These are phyloP conservation scores for Pyricularia grisea DNA, from an alignment of 2,329 filamentous ascomycete species.

Conservation along the genomic window DNA sequence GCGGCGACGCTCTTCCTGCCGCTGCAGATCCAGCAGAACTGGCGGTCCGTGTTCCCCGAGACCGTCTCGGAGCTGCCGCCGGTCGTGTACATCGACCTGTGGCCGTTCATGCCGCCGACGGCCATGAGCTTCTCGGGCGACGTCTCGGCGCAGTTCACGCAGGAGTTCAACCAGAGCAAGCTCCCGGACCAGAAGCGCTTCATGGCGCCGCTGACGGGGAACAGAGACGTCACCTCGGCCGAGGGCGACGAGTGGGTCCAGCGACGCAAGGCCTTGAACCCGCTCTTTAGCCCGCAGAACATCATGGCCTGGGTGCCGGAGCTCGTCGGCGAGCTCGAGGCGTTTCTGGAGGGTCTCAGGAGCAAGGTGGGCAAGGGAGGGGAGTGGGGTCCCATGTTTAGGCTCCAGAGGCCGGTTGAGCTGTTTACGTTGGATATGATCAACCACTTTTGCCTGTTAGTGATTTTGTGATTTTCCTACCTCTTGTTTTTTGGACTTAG, in stretches of 20 bases:
- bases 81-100: conserved; percentile 18
- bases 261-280: conserved; percentile 23
- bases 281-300: conserved; percentile 26
- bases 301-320: conserved; percentile 23
- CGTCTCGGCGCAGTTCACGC: conserved; percentile 14
- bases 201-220: conserved; percentile 20
- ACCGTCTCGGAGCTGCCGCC: conserved; percentile 9
- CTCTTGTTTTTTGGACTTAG: background rate
- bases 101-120: conserved; percentile 15
- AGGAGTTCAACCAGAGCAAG: conserved; percentile 13
- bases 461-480: background rate
- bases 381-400: conserved; percentile 21
- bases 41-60: conserved; percentile 11
- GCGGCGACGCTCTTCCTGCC: conserved; percentile 13
- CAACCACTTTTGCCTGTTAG: conserved; percentile 20
- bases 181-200: conserved; percentile 18
- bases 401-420: conserved; percentile 23
- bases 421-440: conserved; percentile 32
- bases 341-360: conserved; percentile 22
- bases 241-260: conserved; percentile 19
- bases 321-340: conserved; percentile 25
- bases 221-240: conserved; percentile 20
- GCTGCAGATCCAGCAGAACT: conserved; percentile 12
- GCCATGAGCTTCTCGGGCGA: conserved; percentile 12
- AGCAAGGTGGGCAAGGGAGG: conserved; percentile 16